Conservation (phyloP, 495 filamentous ascomycete genomes). For the Neurospora sp. region DNA sequence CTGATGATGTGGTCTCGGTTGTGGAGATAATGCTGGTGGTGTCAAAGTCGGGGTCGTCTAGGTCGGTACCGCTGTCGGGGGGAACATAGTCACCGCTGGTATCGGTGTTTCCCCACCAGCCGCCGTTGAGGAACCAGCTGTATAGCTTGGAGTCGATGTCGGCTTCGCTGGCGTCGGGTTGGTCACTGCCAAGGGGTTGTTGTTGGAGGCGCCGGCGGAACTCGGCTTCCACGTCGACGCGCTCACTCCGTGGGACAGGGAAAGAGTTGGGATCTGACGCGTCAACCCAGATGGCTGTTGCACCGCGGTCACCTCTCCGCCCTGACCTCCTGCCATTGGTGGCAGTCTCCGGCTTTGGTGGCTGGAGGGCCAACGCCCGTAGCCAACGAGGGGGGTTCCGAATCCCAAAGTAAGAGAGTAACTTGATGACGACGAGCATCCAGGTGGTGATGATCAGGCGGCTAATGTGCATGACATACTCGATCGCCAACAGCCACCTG, state of each 20-base stretch:
- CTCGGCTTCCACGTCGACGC: conserved; percentile 70
- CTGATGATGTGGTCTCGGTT: conserved; percentile 20
- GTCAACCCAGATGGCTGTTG: conserved; percentile 5
- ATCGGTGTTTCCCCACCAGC: conserved; percentile 75
- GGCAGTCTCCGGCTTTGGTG: conserved; percentile 22
- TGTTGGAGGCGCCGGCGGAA: conserved; percentile 46
- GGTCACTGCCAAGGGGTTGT: conserved; percentile 8
- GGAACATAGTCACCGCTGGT: conserved; percentile 59
- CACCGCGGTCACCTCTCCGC: neutral
- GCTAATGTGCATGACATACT: conserved; percentile 64
- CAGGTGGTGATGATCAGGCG: conserved; percentile 52
- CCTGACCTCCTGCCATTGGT: conserved; percentile 36
- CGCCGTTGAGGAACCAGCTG: conserved; percentile 65
- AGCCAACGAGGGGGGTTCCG: conserved; percentile 53
- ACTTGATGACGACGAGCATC: conserved; percentile 42
- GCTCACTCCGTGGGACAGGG: conserved; percentile 42
- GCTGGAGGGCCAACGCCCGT: conserved; percentile 34
- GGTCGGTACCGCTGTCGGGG: neutral
- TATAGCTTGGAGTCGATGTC: conserved; percentile 65
- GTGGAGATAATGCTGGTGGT: conserved; percentile 65
- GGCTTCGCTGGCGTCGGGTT: conserved; percentile 40
- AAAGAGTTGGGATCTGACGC: conserved; percentile 19
- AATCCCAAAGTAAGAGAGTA: conserved; percentile 52
- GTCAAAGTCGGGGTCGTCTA: conserved; percentile 52
- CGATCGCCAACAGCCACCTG: conserved; percentile 59